Evolutionary conservation across 2,329 filamentous ascomycete genomes (phyloP).

Genomic region (Alternaria atra): DNA sequence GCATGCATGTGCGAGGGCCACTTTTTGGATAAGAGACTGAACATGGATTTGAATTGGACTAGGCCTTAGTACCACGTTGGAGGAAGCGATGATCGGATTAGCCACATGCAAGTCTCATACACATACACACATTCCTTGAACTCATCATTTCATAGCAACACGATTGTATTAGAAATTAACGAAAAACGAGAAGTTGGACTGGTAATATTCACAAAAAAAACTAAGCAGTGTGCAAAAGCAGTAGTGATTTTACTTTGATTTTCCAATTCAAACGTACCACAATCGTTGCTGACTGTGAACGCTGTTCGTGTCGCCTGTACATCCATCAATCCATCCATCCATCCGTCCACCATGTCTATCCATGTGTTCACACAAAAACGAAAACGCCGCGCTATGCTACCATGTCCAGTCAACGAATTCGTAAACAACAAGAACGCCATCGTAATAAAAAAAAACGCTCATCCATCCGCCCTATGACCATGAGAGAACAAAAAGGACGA

Average conservation of each 20-base stretch:
- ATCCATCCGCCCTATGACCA: neutral
- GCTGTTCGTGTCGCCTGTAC: no score
- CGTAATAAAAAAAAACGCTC: no score
- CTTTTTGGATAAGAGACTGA: neutral
- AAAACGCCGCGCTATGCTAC: constrained; percentile 11
- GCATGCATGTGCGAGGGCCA: neutral
- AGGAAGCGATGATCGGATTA: neutral
- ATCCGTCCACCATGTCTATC: neutral
- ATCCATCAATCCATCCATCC: no score
- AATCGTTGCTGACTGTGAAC: neutral
- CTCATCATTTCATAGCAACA: neutral
- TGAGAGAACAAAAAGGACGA: neutral
- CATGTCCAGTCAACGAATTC: neutral
- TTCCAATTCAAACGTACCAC: no score
- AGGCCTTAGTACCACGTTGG: neutral
- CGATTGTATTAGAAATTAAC: neutral
- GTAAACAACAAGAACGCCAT: no score
- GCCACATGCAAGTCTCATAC: neutral
- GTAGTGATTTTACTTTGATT: no score
- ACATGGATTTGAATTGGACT: neutral
- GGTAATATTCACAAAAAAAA: neutral
- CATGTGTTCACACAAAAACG: no score
- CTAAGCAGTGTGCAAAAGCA: neutral
- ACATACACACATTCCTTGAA: neutral
- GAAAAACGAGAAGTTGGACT: no score